These are phyloP conservation scores for Fremontodendron californicum DNA, from an alignment of 345 rosid species.

Conservation along the genomic window DNA sequence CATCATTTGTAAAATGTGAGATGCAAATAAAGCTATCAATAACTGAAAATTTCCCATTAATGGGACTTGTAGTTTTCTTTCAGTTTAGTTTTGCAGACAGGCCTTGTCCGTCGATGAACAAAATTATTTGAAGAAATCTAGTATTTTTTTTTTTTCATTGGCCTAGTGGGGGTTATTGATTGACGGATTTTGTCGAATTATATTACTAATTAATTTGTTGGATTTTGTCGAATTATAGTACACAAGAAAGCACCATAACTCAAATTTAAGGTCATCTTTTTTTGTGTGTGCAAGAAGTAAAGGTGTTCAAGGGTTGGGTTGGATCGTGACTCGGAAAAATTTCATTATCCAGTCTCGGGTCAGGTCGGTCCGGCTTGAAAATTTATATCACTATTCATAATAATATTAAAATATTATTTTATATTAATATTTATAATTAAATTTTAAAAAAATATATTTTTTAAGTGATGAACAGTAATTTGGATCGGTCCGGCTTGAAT, in stretches of 20 bases:
- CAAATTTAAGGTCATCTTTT: not conserved
- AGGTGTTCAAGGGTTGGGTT: no score
- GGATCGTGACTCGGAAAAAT: no score
- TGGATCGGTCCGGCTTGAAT: no score
- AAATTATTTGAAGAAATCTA: not conserved
- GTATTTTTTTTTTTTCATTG: not conserved
- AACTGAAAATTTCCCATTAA: slow-evolving; percentile 29
- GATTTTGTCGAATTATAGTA: not conserved
- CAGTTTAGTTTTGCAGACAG: not conserved
- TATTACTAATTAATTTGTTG: not conserved
- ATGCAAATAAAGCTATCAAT: slow-evolving; percentile 32
- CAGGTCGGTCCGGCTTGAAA: no score
- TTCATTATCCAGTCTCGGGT: no score
- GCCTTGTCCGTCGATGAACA: slow-evolving; percentile 3
- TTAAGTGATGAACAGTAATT: no score
- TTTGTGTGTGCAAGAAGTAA: not conserved
- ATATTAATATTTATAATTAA: no score
- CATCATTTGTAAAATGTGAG: slow-evolving; percentile 23
- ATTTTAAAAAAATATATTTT: no score
- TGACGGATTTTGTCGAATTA: not conserved
- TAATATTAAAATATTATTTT: no score
- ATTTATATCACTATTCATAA: no score
- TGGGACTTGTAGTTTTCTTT: slow-evolving; percentile 17
- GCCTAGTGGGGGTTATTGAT: not conserved
- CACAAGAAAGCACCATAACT: not conserved